Conservation (phyloP, 1,284 basidiomycete genomes). For the Mycocalia duriaeana region DNA sequence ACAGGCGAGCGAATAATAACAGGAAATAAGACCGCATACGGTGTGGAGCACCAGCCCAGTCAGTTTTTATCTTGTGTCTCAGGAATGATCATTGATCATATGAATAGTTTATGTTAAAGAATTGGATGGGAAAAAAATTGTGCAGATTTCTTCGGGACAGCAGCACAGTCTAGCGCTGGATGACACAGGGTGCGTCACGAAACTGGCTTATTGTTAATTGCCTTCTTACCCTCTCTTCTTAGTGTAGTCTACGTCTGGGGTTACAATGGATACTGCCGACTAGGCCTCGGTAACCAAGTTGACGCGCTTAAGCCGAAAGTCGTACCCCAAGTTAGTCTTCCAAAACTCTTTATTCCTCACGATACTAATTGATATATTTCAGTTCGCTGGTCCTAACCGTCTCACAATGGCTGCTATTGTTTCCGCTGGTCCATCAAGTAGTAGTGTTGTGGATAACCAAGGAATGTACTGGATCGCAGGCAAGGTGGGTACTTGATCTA, state of each 20-base stretch:
- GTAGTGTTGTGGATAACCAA: constrained; percentile 80
- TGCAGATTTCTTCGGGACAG: constrained; percentile 79
- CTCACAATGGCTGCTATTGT: constrained; percentile 62
- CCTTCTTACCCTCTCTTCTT: constrained; percentile 2
- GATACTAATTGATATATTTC: constrained; percentile 3
- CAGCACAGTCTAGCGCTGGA: constrained; percentile 85
- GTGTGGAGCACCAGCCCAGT: constrained; percentile 77
- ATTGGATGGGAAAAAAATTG: constrained; percentile 71
- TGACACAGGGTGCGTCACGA: constrained; percentile 53
- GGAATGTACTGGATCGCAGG: constrained; percentile 83
- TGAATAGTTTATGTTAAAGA: constrained; percentile 62
- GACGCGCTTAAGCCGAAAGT: constrained; percentile 73
- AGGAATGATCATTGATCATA: constrained; percentile 5
- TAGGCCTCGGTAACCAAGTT: constrained; percentile 81
- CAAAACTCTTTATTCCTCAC: not conserved
- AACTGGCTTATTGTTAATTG: constrained; percentile 3
- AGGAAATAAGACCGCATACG: constrained; percentile 78
- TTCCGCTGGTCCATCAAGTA: constrained; percentile 79
- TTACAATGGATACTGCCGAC: constrained; percentile 76
- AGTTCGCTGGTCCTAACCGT: constrained; percentile 74
- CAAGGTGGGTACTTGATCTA: constrained; percentile 43
- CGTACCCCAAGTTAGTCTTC: constrained; percentile 57
- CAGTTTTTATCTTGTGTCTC: constrained; percentile 20
- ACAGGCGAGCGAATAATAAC: constrained; percentile 86
- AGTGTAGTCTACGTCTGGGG: constrained; percentile 85